Conservation (phyloP, 805 yeast genomes). For the Dipodascopsis tothii region DNA sequence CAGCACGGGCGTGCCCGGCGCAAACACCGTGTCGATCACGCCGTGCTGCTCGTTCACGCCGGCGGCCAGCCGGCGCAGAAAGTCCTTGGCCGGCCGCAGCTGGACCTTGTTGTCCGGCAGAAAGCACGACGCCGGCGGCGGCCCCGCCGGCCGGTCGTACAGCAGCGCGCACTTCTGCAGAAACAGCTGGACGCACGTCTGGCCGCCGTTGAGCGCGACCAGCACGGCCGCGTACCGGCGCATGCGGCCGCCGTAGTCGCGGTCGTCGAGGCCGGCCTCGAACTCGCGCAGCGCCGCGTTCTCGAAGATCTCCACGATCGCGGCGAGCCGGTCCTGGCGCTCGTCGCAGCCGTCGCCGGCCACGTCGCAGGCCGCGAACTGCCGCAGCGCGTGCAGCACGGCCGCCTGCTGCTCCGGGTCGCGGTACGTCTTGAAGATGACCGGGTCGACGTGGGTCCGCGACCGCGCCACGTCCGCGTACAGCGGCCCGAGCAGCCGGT, state of each 20-base stretch:
- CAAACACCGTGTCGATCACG: slow-evolving; percentile 41
- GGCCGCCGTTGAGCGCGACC: slow-evolving; percentile 32
- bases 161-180: slow-evolving; percentile 27
- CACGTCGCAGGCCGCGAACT: slow-evolving; percentile 32
- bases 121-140: slow-evolving; percentile 10
- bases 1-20: slow-evolving; percentile 40
- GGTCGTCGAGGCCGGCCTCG: slow-evolving; percentile 46
- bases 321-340: slow-evolving; percentile 37
- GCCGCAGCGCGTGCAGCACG: slow-evolving; percentile 37
- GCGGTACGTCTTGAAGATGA: slow-evolving; percentile 40
- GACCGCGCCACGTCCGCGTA: slow-evolving; percentile 42
- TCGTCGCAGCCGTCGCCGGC: slow-evolving; percentile 33
- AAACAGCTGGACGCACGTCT: slow-evolving; percentile 29
- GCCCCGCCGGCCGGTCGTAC: slow-evolving; percentile 6
- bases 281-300: slow-evolving; percentile 64
- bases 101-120: slow-evolving; percentile 20
- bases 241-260: slow-evolving; percentile 37
- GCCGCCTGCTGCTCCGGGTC: slow-evolving; percentile 49
- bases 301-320: slow-evolving; percentile 60
- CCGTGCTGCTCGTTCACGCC: slow-evolving; percentile 36
- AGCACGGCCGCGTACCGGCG: slow-evolving; percentile 32
- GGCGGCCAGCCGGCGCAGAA: slow-evolving; percentile 30
- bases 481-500: slow-evolving; percentile 37
- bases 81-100: slow-evolving; percentile 13
- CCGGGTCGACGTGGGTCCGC: slow-evolving; percentile 36